Conservation (phyloP, 1,139 yeast genomes). For the Magnusiomyces suaveolens region DNA sequence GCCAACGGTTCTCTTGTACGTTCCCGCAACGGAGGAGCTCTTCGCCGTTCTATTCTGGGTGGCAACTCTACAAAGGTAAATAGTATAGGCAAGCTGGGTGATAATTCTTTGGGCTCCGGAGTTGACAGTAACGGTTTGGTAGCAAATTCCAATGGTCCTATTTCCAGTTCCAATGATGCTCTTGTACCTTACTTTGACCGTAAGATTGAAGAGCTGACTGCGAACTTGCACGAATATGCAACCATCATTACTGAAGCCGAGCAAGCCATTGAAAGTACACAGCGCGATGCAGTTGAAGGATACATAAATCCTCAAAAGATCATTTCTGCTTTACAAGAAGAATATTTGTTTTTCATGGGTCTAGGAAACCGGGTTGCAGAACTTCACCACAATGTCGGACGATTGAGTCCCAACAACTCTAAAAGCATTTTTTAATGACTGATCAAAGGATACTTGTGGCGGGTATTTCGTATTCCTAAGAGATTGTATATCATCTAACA, state of each 20-base stretch:
- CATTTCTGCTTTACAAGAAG: conserved; percentile 64
- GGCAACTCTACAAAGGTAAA: no score
- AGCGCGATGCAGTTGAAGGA: conserved; percentile 41
- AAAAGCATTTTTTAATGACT: not conserved
- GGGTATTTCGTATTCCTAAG: no score
- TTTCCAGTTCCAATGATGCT: conserved; percentile 28
- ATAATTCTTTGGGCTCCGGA: no score
- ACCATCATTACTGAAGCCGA: conserved; percentile 62
- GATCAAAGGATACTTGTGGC: not conserved
- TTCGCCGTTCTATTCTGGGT: conserved; percentile 8
- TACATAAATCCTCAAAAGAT: conserved; percentile 38
- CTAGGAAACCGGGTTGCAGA: conserved; percentile 85
- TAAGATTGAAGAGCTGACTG: conserved; percentile 43
- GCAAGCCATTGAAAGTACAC: conserved; percentile 63
- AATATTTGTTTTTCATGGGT: conserved; percentile 80
- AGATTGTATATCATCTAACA: no score
- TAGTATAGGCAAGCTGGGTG: no score
- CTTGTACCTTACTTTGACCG: conserved; percentile 46
- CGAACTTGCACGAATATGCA: conserved; percentile 59
- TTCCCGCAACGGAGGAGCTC: conserved; percentile 11
- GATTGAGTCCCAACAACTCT: conserved; percentile 24
- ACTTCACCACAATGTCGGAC: conserved; percentile 63
- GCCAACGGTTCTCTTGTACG: conserved; percentile 14
- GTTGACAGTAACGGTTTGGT: not conserved
- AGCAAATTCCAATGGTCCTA: not conserved